Evolutionary conservation across 345 rosid species (phyloP).

Genomic region (rapeseed (Brassica napus)): DNA sequence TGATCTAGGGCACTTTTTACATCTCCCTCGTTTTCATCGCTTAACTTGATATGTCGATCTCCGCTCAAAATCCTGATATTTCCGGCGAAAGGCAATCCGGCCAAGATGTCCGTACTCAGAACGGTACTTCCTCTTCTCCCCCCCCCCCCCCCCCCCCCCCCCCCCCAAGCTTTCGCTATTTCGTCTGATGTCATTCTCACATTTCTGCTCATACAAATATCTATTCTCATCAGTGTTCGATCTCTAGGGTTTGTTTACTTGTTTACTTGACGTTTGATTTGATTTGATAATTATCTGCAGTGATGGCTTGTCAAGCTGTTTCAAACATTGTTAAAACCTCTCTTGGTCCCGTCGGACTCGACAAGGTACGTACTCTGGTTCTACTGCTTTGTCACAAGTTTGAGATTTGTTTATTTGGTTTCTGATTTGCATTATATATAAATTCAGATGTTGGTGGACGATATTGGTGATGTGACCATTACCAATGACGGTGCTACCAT

Average conservation of each 20-base stretch:
- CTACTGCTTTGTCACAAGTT: neutral
- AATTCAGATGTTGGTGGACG: conserved; percentile 89
- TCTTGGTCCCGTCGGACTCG: conserved; percentile 96
- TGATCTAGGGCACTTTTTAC: conserved; percentile 29
- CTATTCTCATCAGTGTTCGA: conserved; percentile 9
- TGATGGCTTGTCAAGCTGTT: conserved; percentile 93
- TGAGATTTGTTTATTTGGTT: neutral
- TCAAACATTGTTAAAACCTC: conserved; percentile 95
- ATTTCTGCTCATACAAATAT: neutral
- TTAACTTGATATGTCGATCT: conserved; percentile 52
- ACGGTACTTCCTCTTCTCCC: conserved; percentile 45
- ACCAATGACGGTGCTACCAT: conserved; percentile 97
- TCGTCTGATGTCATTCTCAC: neutral
- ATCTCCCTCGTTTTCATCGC: neutral
- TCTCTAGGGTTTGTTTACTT: conserved; percentile 34
- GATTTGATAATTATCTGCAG: conserved; percentile 34
- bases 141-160: too few species aligned
- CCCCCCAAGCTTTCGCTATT: neutral
- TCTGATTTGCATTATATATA: neutral
- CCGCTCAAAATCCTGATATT: conserved; percentile 73
- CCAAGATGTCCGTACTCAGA: conserved; percentile 96
- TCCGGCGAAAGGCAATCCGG: conserved; percentile 92
- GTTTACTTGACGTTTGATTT: neutral
- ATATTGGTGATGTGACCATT: conserved; percentile 90
- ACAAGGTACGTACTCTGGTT: conserved; percentile 58